Percentiles rank a stretch among this genome's conserved stretches.
Evolutionary conservation across 805 yeast genomes (phyloP).

Genomic region (Saccharomycopsis sp.): DNA sequence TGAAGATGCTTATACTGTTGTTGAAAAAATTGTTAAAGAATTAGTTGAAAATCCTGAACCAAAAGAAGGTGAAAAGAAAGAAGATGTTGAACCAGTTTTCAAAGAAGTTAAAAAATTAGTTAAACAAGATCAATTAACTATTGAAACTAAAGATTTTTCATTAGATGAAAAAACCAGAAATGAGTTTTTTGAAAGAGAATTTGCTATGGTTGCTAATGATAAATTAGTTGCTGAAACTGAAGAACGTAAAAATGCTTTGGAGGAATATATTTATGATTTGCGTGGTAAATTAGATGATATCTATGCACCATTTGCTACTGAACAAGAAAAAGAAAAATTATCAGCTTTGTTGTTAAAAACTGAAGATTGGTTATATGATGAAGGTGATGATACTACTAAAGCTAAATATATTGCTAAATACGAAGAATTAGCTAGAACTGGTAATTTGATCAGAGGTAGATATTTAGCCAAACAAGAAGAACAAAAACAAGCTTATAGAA

Average conservation of each 20-base stretch:
- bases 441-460: conserved; percentile 93
- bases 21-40: conserved; percentile 84
- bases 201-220: conserved; percentile 76
- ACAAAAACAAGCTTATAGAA: conserved; percentile 78
- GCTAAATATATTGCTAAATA: conserved; percentile 96
- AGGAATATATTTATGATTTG: conserved; percentile 95
- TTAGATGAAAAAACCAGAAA: conserved; percentile 47
- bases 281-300: conserved; percentile 94
- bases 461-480: conserved; percentile 92
- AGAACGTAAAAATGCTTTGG: conserved; percentile 95
- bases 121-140: conserved; percentile 70
- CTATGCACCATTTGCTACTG: conserved; percentile 80
- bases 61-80: too few species aligned
- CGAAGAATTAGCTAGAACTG: conserved; percentile 91
- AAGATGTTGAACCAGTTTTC: conserved; percentile 75
- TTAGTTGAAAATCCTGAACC: conserved; percentile 41
- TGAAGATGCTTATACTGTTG: conserved; percentile 91
- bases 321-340: conserved; percentile 73
- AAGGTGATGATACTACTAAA: conserved; percentile 92
- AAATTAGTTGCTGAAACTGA: conserved; percentile 97
- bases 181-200: conserved; percentile 69
- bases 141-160: conserved; percentile 52
- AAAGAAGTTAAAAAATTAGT: conserved; percentile 87
- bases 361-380: conserved; percentile 98
- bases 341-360: conserved; percentile 65